Conservation (phyloP, 495 filamentous ascomycete species). For the Talaromyces liani region DNA sequence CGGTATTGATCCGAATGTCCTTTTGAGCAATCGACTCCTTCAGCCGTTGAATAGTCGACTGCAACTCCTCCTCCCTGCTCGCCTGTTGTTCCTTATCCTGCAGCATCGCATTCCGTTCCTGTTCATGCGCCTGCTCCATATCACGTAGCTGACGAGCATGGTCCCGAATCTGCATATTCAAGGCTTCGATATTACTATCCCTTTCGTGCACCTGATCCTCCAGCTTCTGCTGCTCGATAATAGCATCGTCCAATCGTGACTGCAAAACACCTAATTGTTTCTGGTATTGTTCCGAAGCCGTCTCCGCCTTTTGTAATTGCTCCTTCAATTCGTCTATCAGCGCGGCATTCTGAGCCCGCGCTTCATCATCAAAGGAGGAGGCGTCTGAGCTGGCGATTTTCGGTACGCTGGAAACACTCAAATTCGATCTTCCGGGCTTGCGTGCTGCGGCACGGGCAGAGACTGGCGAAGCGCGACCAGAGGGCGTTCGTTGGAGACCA, state of each 20-base stretch:
- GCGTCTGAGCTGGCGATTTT: slow-evolving; percentile 47
- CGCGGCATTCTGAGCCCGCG: slow-evolving; percentile 63
- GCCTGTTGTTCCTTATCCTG: slow-evolving; percentile 86
- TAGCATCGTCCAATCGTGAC: slow-evolving; percentile 75
- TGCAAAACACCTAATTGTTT: slow-evolving; percentile 82
- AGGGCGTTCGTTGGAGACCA: slow-evolving; percentile 34
- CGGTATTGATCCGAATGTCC: slow-evolving; percentile 47
- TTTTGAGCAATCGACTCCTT: slow-evolving; percentile 81
- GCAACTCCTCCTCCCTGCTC: slow-evolving; percentile 80
- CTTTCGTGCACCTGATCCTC: slow-evolving; percentile 81
- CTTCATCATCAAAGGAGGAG: slow-evolving; percentile 49
- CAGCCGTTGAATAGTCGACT: slow-evolving; percentile 75
- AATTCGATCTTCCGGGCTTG: slow-evolving; percentile 50
- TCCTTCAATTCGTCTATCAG: slow-evolving; percentile 79
- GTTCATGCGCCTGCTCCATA: slow-evolving; percentile 81
- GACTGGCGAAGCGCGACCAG: slow-evolving; percentile 44
- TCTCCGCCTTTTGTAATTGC: slow-evolving; percentile 73
- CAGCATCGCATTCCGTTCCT: slow-evolving; percentile 77
- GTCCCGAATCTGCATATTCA: slow-evolving; percentile 76
- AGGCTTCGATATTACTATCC: slow-evolving; percentile 67
- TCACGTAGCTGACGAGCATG: slow-evolving; percentile 74
- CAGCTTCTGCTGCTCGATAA: slow-evolving; percentile 72
- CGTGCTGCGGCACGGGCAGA: slow-evolving; percentile 62
- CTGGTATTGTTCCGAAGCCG: slow-evolving; percentile 67
- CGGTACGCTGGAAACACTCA: slow-evolving; percentile 50